Evolutionary conservation across 148 eudicot genomes (phyloP).

Genomic region (Arctostaphylos glauca): DNA sequence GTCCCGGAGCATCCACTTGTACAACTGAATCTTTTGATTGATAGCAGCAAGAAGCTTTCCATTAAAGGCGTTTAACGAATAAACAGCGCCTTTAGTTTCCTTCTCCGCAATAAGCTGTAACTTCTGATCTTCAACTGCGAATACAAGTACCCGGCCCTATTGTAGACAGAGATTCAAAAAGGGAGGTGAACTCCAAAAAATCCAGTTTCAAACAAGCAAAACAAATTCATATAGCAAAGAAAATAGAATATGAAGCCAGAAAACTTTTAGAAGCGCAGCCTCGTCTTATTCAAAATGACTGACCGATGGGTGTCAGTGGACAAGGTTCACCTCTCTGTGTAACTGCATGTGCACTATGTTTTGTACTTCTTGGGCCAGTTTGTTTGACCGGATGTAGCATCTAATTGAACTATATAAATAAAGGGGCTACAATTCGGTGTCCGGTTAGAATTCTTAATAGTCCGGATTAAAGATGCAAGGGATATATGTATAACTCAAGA

Average conservation of each 20-base stretch:
- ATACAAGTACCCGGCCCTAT: conserved; percentile 84
- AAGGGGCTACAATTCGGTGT: no score
- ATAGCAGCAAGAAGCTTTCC: conserved; percentile 95
- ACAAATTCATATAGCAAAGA: neutral
- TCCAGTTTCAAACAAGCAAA: neutral
- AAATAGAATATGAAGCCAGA: neutral
- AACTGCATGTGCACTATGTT: no score
- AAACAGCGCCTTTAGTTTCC: conserved; percentile 96
- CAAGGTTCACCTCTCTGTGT: neutral
- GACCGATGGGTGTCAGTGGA: neutral
- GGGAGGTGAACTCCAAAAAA: neutral
- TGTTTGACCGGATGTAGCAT: no score
- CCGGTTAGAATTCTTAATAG: no score
- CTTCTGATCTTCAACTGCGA: conserved; percentile 87
- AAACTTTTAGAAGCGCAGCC: conserved; percentile 4
- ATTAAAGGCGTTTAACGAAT: conserved; percentile 84
- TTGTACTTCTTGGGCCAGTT: no score
- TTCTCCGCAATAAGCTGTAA: conserved; percentile 88
- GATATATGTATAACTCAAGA: no score
- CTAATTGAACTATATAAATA: no score
- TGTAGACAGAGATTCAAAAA: conserved; percentile 3
- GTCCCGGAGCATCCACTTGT: conserved; percentile 95
- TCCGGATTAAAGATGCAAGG: no score
- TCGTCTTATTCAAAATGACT: neutral
- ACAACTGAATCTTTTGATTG: conserved; percentile 93